phyloP scores from a whole-genome alignment of 1,139 yeast species.

The Taphrina populina region DNA sequence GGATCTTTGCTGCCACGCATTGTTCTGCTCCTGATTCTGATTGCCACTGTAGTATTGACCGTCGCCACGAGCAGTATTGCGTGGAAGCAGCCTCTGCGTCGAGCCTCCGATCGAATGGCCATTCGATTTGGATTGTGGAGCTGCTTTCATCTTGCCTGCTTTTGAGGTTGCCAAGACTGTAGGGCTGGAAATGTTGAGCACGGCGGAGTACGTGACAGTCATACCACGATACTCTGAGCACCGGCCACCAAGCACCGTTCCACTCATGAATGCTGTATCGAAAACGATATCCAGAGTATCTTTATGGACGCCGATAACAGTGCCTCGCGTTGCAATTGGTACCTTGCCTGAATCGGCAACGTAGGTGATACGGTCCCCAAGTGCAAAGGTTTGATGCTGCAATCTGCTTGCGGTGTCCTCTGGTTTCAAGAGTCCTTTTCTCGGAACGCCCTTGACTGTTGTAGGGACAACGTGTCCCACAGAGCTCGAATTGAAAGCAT shows the following conservation, averaged over 20 bases:
- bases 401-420: slow-evolving; percentile 68
- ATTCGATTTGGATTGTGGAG: not conserved
- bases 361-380: slow-evolving; percentile 89
- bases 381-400: slow-evolving; percentile 69
- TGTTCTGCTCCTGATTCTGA: not conserved
- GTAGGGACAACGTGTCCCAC: slow-evolving; percentile 52
- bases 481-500: slow-evolving; percentile 50
- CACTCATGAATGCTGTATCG: slow-evolving; percentile 79
- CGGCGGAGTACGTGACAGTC: slow-evolving; percentile 74
- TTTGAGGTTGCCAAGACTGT: slow-evolving; percentile 34
- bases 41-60: slow-evolving; percentile 21
- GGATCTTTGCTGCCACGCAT: slow-evolving; percentile 26
- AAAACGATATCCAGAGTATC: slow-evolving; percentile 66
- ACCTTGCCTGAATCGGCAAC: slow-evolving; percentile 88
- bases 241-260: slow-evolving; percentile 76
- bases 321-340: slow-evolving; percentile 83
- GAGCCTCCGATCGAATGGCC: not conserved
- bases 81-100: slow-evolving; percentile 8
- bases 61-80: slow-evolving; percentile 9
- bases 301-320: slow-evolving; percentile 74
- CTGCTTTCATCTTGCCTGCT: slow-evolving; percentile 21
- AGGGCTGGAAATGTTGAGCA: slow-evolving; percentile 69
- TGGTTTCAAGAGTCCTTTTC: slow-evolving; percentile 78
- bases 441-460: slow-evolving; percentile 78
- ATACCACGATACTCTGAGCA: slow-evolving; percentile 77